Percentiles rank a stretch among this genome's conserved stretches.
Evolutionary conservation across 2,329 filamentous ascomycete species (phyloP).

Genomic region (Truncatella angustata): DNA sequence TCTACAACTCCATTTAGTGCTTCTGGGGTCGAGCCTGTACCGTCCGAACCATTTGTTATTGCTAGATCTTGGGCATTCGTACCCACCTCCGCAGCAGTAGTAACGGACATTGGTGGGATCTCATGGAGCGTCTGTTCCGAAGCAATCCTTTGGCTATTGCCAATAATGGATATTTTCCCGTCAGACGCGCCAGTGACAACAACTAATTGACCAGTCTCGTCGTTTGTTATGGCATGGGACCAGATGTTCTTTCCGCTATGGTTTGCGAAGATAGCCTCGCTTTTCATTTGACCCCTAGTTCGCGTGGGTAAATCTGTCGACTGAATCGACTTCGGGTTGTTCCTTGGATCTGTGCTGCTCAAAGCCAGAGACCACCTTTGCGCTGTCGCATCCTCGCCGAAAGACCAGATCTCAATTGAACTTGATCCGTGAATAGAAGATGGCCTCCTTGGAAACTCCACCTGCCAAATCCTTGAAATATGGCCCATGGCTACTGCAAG

Average conservation of each 20-base stretch:
- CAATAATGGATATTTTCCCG: constrained; percentile 55
- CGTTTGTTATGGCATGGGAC: constrained; percentile 55
- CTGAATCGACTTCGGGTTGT: constrained; percentile 11
- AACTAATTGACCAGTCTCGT: constrained; percentile 31
- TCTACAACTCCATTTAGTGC: background rate
- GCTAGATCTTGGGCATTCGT: background rate
- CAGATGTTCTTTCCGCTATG: constrained; percentile 92
- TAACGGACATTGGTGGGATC: background rate
- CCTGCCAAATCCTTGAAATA: constrained; percentile 83
- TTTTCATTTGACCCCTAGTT: constrained; percentile 37
- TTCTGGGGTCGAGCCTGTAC: background rate
- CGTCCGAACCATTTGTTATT: no score
- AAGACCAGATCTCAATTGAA: constrained; percentile 63
- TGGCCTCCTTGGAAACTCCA: constrained; percentile 58
- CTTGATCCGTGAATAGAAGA: constrained; percentile 15
- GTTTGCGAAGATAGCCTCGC: constrained; percentile 56
- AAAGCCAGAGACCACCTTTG: constrained; percentile 66
- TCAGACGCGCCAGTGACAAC: constrained; percentile 84
- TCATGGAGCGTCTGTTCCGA: background rate
- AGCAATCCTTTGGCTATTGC: background rate
- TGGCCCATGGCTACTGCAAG: constrained; percentile 82
- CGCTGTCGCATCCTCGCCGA: constrained; percentile 80
- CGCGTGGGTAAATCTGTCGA: constrained; percentile 8
- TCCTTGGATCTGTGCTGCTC: background rate
- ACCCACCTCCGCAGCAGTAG: background rate